Base-by-base conservation (phyloP, 768 basidiomycete genomes). In the Boletus reticulatus region DNA sequence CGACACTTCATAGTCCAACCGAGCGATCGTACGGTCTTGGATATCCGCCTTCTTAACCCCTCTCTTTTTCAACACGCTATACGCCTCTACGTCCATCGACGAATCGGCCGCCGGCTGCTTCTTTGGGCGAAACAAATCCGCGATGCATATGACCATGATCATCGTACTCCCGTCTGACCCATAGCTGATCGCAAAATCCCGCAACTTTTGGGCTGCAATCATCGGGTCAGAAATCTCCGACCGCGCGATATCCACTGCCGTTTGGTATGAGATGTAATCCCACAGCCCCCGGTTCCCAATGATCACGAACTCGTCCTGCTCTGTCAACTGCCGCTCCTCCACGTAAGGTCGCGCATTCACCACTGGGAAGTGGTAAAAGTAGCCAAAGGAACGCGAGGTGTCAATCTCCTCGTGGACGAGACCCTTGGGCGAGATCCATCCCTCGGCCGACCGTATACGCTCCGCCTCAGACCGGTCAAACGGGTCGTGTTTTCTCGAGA, bases 111-210 rank as follows among this genome's bases (percentile, higher is more conserved):
- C 60, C 36, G 57, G 75, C 43, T 81, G 81, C 20, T 80, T 76
- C 38, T 79, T 76, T 1, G 76, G 72, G 29, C 82, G 76, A 75
- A 94, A 91, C 32, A 95, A 76, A 66, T 92, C 93, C 10, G 82
- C 83, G 20, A 97, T 77, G 48, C 83, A 83, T 62, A 98, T 84
- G 36, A 98, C 94, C 96, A 98, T 98, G 74, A 98, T 94, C 94
- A 98, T 98, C 46, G 88, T 89, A 57, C 87, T 91, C 14, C 92
- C 92, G 52, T 90, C 86, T 17, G 94, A 92, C 2, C 97, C 97
- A 71, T 98, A 98, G 62, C 92, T 93, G 67, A 99, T 92, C 9
- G 97, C 94, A 59, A 98, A 91, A 69, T 99, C 97, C 46, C 97
- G 84, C 41, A 99, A 73, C 75, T 97, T 98, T 75, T 98, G 95